Conservation (phyloP, 129 eudicot species). For the Flaveria sonorensis region DNA sequence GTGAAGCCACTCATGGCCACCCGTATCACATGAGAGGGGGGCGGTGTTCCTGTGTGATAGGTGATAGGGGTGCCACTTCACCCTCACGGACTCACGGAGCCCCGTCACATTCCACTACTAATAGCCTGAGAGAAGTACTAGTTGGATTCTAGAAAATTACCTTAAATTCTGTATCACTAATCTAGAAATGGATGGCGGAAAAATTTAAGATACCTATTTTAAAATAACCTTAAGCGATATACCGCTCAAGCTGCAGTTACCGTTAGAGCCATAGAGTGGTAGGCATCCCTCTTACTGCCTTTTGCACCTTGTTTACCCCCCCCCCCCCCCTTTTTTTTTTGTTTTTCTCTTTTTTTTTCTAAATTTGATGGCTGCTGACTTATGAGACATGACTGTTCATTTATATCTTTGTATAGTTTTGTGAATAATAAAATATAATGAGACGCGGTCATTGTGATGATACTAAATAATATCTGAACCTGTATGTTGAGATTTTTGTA, state of each 20-base stretch:
- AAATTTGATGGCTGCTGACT: neutral
- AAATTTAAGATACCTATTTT: neutral
- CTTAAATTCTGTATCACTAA: neutral
- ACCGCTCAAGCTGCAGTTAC: neutral
- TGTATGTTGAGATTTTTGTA: conserved; percentile 13
- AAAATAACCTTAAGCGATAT: neutral
- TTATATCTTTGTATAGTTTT: neutral
- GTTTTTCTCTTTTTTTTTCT: neutral
- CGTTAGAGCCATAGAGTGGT: too few species aligned
- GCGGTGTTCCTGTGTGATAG: too few species aligned
- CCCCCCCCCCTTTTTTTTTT: neutral
- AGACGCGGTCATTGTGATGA: neutral
- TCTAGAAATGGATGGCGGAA: neutral
- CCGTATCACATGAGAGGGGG: too few species aligned
- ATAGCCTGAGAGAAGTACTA: neutral
- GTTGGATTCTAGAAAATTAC: conserved; percentile 3
- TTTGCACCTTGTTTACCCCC: neutral
- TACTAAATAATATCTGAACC: neutral
- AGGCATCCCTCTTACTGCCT: neutral
- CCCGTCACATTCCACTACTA: too few species aligned
- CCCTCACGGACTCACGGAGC: too few species aligned
- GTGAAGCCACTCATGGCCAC: too few species aligned
- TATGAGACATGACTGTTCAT: neutral
- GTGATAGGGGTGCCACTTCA: too few species aligned
- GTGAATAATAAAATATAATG: neutral